Evolutionary conservation across 2,329 filamentous ascomycete genomes (phyloP).

Genomic region (Penicillium sp.): DNA sequence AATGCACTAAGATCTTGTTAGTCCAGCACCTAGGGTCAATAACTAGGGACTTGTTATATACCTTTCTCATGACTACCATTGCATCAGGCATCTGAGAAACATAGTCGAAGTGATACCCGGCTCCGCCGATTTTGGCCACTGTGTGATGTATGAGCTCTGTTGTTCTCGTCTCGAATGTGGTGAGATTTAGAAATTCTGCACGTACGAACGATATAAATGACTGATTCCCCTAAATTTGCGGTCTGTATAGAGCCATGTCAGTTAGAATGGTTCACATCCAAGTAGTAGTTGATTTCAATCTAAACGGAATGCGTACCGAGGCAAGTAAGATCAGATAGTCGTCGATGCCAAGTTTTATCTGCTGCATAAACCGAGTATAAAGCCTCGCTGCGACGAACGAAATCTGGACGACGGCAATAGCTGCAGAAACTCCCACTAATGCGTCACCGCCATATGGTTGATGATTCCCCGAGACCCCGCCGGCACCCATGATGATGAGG

Average conservation of each 20-base stretch:
- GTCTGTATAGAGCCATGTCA: background rate
- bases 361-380: conserved; percentile 24
- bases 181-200: background rate
- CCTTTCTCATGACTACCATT: background rate
- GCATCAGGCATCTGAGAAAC: background rate
- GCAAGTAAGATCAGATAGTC: conserved; percentile 27
- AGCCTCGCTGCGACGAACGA: conserved; percentile 23
- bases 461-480: background rate
- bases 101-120: background rate
- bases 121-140: background rate
- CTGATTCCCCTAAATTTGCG: background rate
- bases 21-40: background rate
- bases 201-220: background rate
- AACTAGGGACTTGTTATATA: background rate
- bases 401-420: conserved; percentile 22
- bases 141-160: background rate
- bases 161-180: background rate
- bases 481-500: conserved; percentile 1
- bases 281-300: background rate
- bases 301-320: conserved; percentile 16
- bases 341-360: conserved; percentile 17
- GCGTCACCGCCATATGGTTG: conserved; percentile 12
- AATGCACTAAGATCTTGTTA: background rate
- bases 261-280: background rate
- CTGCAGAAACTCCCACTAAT: conserved; percentile 19